Evolutionary conservation across 2,329 filamentous ascomycete species (phyloP), one percentile per base, ranked within the genome.

Genomic region (Penicillium sp.): DNA sequence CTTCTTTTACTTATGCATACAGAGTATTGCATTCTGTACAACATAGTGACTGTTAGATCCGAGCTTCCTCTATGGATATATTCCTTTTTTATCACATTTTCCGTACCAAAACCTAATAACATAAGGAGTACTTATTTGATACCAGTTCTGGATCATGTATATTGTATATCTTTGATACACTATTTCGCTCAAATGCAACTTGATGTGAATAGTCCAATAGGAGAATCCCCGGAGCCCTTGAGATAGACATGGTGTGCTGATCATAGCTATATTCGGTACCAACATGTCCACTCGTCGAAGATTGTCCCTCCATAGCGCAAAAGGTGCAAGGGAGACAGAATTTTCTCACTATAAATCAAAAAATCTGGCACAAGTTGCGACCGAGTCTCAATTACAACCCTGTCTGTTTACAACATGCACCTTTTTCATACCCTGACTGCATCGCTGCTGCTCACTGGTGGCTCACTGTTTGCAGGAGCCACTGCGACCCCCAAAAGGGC

Each of bases 391-490:
- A 36, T 32, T 42, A 11, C 14, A 32, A 36, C 34, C 13, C 32
- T 13, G 26, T 16, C 11, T 30, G 7, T 13, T 6, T 13, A 41
- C 54, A 42, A 36, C 13, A 63, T 64, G 62, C 39, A 38, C n/a
- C 52, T 51, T 14, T 32, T 51, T 27, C 50, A 41, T 30, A 47
- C 47, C 27, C 19, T 60, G 26, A 32, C 58, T 9, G 50, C 56
- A 14, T 60, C 59, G 38, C 41, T 62, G 41, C 30, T 63, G 48
- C 57, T 63, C 10, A 43, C 46, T 19, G 51, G 57, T 35, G 58
- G 57, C 47, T 18, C 57, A 11, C 23, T 64, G 19, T 30, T 44
- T 27, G 58, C 52, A 16, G 47, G 32, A 30, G 51, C 53, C 26
- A 49, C 40, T n/a, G 29, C n/a, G 34, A n/a, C 45, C 40, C n/a